Conservation (phyloP, 495 filamentous ascomycete genomes). For the Hyaloscypha hepaticicola region DNA sequence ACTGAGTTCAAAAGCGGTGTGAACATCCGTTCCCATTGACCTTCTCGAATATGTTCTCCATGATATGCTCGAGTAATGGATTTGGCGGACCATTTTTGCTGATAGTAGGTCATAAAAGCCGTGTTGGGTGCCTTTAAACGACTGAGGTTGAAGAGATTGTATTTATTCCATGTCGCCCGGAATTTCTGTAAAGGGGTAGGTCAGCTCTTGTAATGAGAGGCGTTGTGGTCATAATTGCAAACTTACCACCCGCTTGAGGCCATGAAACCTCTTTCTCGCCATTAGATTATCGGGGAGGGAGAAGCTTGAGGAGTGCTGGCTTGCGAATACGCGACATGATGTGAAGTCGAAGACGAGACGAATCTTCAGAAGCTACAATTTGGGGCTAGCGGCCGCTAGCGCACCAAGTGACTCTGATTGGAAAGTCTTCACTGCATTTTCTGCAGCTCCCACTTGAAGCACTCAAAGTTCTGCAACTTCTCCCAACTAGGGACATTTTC, state of each 20-base stretch:
- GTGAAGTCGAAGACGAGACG: conserved; percentile 5
- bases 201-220: conserved; percentile 11
- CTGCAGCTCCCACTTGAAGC: neutral
- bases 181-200: conserved; percentile 62
- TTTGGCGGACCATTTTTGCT: conserved; percentile 96
- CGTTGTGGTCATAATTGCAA: neutral
- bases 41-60: conserved; percentile 88
- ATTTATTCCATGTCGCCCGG: conserved; percentile 96
- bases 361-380: conserved; percentile 1
- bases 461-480: neutral
- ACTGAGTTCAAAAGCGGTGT: conserved; percentile 71
- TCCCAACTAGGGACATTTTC: neutral
- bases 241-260: conserved; percentile 43
- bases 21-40: conserved; percentile 92
- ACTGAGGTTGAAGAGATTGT: conserved; percentile 87
- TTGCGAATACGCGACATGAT: neutral
- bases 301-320: neutral
- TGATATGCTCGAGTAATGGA: conserved; percentile 81
- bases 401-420: neutral
- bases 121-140: conserved; percentile 42
- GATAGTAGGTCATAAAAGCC: conserved; percentile 70
- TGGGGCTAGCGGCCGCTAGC: neutral
- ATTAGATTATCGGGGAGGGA: conserved; percentile 36
- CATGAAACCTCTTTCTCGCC: conserved; percentile 62
- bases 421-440: neutral